Percentiles rank a stretch among this genome's conserved stretches.
These are phyloP conservation scores for Nymphaea thermarum DNA, from an alignment of 164 flowering plant species.

Conservation along the genomic window DNA sequence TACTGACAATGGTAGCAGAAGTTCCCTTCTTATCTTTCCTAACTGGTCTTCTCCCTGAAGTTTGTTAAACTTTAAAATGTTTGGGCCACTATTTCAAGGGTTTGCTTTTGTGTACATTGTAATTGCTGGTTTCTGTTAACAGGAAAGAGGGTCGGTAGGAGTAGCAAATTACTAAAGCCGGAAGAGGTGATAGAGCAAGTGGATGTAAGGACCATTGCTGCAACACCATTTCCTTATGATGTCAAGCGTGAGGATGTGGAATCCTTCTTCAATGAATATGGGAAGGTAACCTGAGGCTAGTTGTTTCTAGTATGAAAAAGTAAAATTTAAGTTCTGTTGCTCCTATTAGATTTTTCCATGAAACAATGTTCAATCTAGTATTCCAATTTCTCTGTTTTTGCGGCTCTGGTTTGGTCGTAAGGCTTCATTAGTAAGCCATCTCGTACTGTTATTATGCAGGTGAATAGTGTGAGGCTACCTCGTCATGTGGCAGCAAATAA, in stretches of 20 bases:
- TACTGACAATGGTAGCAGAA: no score
- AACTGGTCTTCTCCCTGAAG: no score
- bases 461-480: conserved; percentile 84
- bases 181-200: conserved; percentile 85
- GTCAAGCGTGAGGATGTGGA: conserved; percentile 67
- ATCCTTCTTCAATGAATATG: conserved; percentile 55
- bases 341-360: neutral
- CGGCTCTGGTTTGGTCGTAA: no score
- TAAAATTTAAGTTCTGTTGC: neutral
- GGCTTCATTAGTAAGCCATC: no score
- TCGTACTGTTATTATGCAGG: conserved; percentile 29
- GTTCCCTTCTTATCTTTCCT: no score
- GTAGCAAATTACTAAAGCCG: conserved; percentile 40
- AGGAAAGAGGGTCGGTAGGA: conserved; percentile 75
- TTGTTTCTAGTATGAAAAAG: neutral
- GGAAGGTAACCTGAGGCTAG: conserved; percentile 35
- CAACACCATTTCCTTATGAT: conserved; percentile 53
- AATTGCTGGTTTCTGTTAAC: conserved; percentile 1
- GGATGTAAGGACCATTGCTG: conserved; percentile 72
- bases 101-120: neutral
- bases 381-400: no score
- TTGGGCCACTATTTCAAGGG: neutral
- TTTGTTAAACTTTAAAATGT: no score
- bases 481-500: conserved; percentile 76
- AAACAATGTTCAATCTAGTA: no score